Evolutionary conservation across 108 stramenopile genomes (phyloP).

Genomic region (Nannochloropsis salina): DNA sequence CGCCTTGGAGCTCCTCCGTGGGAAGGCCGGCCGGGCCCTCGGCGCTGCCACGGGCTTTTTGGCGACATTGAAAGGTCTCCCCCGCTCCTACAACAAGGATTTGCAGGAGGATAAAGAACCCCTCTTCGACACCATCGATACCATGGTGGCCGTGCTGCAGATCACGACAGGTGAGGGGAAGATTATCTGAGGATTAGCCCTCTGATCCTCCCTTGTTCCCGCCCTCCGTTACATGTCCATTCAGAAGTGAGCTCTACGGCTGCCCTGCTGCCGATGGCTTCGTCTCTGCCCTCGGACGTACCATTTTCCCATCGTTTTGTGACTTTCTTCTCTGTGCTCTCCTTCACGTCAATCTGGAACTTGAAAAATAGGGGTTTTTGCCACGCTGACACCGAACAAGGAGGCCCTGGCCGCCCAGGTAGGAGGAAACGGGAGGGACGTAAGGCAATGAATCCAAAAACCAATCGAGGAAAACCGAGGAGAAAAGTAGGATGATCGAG

Average conservation of each 20-base stretch:
- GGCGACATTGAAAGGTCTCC: constrained; percentile 90
- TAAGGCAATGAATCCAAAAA: too few species aligned
- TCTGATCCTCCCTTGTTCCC: background rate
- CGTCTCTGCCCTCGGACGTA: background rate
- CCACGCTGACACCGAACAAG: constrained; percentile 81
- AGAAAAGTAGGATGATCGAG: too few species aligned
- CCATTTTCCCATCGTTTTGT: background rate
- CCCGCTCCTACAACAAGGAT: constrained; percentile 99
- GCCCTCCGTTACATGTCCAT: background rate
- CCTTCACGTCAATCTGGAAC: background rate
- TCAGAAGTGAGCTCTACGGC: background rate
- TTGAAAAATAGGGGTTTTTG: constrained; percentile 67
- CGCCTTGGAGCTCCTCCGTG: constrained; percentile 92
- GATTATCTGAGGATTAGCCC: background rate
- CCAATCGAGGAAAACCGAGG: too few species aligned
- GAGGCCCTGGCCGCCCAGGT: constrained; percentile 66
- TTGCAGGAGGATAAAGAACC: constrained; percentile 98
- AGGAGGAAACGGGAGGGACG: background rate
- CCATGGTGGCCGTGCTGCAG: constrained; percentile 85
- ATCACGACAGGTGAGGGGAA: constrained; percentile 65
- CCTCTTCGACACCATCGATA: constrained; percentile 87
- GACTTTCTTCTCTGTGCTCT: background rate
- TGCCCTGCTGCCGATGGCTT: background rate
- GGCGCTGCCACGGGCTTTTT: constrained; percentile 83
- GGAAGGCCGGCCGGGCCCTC: constrained; percentile 89